Evolutionary conservation across 129 eudicot genomes (phyloP).

Genomic region (Artemisia annua): DNA sequence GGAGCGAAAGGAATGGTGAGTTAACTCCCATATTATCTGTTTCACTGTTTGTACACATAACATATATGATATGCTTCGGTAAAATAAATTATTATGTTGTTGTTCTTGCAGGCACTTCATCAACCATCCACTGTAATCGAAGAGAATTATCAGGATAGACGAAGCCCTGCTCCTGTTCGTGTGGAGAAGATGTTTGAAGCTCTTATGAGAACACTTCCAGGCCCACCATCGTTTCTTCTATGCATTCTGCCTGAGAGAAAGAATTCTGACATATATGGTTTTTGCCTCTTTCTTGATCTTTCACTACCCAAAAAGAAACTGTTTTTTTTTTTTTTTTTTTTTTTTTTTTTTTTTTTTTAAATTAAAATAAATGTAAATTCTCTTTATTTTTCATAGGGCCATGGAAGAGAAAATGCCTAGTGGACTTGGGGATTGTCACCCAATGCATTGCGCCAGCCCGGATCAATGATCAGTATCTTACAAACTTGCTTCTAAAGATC

Average conservation of each 20-base stretch:
- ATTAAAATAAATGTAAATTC: background rate
- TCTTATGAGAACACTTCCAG: background rate
- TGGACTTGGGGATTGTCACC: constrained; percentile 59
- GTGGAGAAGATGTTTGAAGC: constrained; percentile 66
- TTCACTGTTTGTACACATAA: constrained; percentile 26
- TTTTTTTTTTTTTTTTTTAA: too few relatives aligned
- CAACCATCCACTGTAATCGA: constrained; percentile 50
- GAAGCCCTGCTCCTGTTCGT: constrained; percentile 61
- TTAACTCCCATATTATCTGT: too few relatives aligned
- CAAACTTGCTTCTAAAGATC: constrained; percentile 67
- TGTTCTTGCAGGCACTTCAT: constrained; percentile 31
- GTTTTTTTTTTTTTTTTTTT: background rate
- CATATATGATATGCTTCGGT: constrained; percentile 69
- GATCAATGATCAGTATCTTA: constrained; percentile 71
- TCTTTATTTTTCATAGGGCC: constrained; percentile 53
- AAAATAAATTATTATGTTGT: constrained; percentile 49
- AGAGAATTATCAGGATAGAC: constrained; percentile 51
- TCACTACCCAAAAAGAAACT: background rate
- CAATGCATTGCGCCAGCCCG: constrained; percentile 77
- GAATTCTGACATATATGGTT: constrained; percentile 48
- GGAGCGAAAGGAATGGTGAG: too few relatives aligned
- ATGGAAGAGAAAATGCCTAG: constrained; percentile 59
- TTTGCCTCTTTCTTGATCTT: background rate
- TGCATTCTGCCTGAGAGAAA: constrained; percentile 33
- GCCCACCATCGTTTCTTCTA: too few relatives aligned